A percentile compares a stretch with the other conserved stretches of the same genome.
Evolutionary conservation across 805 yeast species (phyloP).

Genomic region (Millerozyma miso): DNA sequence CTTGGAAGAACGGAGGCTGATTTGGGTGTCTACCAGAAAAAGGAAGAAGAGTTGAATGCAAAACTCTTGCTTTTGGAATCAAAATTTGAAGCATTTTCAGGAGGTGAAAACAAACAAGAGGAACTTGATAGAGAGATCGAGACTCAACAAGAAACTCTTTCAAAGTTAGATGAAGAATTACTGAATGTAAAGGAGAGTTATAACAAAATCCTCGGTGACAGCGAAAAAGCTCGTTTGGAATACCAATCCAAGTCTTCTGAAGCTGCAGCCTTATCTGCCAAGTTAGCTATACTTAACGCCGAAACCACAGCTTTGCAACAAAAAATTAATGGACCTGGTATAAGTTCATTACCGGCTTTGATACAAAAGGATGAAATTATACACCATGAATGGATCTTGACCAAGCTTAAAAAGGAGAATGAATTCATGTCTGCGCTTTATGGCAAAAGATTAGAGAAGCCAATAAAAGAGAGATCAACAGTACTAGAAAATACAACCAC

Average conservation of each 20-base stretch:
- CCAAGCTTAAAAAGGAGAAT: slow-evolving; percentile 23
- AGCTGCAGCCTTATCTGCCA: slow-evolving; percentile 27
- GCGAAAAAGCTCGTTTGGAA: slow-evolving; percentile 22
- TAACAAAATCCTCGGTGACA: slow-evolving; percentile 22
- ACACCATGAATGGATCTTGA: slow-evolving; percentile 23
- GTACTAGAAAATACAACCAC: slow-evolving; percentile 24
- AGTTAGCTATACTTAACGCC: slow-evolving; percentile 16
- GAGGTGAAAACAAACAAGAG: slow-evolving; percentile 3
- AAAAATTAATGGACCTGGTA: slow-evolving; percentile 32
- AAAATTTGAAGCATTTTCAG: slow-evolving; percentile 7
- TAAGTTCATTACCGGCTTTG: slow-evolving; percentile 30
- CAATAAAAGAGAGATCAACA: slow-evolving; percentile 30
- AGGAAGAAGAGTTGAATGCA: slow-evolving; percentile 10
- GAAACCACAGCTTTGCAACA: slow-evolving; percentile 13
- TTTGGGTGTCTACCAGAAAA: slow-evolving; percentile 14
- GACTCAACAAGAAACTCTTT: not conserved
- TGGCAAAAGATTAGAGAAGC: slow-evolving; percentile 29
- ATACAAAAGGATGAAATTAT: slow-evolving; percentile 30
- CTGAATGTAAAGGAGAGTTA: slow-evolving; percentile 20
- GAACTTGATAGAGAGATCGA: not conserved
- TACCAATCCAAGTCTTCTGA: slow-evolving; percentile 33
- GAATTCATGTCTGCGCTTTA: slow-evolving; percentile 24
- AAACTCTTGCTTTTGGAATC: slow-evolving; percentile 2
- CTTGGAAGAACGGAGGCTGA: slow-evolving; percentile 30
- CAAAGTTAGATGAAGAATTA: slow-evolving; percentile 23